Conservation (phyloP, 2,329 filamentous ascomycete species). For the Hypoxylon sp. region DNA sequence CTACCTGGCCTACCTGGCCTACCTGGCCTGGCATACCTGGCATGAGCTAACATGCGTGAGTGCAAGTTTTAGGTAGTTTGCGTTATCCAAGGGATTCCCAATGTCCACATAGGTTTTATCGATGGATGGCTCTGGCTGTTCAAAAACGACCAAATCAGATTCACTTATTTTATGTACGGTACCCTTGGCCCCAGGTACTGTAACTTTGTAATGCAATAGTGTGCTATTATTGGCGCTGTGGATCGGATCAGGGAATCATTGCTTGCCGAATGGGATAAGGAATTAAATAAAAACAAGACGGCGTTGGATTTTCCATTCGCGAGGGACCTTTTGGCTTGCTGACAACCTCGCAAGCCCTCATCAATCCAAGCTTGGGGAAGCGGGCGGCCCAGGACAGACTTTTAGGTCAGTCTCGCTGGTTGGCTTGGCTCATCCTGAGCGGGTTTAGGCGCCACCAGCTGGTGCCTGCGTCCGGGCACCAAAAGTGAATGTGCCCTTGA, state of each 20-base stretch:
- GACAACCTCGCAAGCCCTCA: not conserved
- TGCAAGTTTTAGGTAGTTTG: constrained; percentile 44
- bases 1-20: constrained; percentile 8
- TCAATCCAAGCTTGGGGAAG: constrained; percentile 23
- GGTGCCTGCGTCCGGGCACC: constrained; percentile 25
- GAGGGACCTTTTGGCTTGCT: constrained; percentile 20
- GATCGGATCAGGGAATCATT: constrained; percentile 24
- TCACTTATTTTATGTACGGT: constrained; percentile 14
- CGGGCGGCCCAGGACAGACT: constrained; percentile 27
- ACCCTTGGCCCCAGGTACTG: constrained; percentile 11
- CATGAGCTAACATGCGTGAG: constrained; percentile 40
- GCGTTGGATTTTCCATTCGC: constrained; percentile 30
- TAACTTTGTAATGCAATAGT: constrained; percentile 21
- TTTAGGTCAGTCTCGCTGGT: constrained; percentile 22
- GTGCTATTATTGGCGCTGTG: constrained; percentile 28
- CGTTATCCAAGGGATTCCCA: constrained; percentile 38
- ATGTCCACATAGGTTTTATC: constrained; percentile 29
- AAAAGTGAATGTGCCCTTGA: constrained; percentile 9
- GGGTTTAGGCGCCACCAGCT: constrained; percentile 29
- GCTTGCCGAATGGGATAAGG: constrained; percentile 11
- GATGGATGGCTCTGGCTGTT: constrained; percentile 17
- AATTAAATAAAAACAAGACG: constrained; percentile 6
- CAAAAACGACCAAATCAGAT: constrained; percentile 26
- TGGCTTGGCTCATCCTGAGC: constrained; percentile 31
- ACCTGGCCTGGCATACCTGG: constrained; percentile 15